Conservation (phyloP, 1,284 basidiomycete genomes). For the Fomitopsis palustris region DNA sequence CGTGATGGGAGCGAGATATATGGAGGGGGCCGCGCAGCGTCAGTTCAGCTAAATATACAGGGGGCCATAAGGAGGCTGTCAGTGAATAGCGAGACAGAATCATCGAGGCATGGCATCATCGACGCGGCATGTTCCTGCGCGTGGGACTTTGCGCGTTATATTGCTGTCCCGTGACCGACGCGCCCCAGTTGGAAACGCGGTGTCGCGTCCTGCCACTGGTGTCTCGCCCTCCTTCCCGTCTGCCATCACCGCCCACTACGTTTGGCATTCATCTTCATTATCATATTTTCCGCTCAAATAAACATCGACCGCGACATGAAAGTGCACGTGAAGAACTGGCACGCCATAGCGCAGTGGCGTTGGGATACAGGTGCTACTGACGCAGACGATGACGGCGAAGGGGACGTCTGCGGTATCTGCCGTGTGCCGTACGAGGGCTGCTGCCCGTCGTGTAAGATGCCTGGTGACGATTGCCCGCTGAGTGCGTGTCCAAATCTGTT, state of each 20-base stretch:
- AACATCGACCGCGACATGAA: slow-evolving; percentile 49
- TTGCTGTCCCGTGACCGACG: background rate
- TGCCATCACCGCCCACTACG: background rate
- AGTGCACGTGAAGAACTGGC: slow-evolving; percentile 77
- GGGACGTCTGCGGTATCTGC: slow-evolving; percentile 93
- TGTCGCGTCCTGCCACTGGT: slow-evolving; percentile 17
- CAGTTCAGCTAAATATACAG: background rate
- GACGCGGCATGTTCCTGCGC: background rate
- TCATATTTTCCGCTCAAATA: background rate
- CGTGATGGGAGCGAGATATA: background rate
- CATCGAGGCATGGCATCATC: background rate
- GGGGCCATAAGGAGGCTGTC: background rate
- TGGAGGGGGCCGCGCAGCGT: background rate
- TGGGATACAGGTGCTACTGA: slow-evolving; percentile 66
- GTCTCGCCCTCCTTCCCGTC: background rate
- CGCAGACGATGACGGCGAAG: slow-evolving; percentile 36
- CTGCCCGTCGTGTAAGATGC: slow-evolving; percentile 91
- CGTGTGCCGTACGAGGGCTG: slow-evolving; percentile 88
- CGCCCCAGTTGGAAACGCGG: slow-evolving; percentile 4
- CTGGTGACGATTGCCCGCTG: slow-evolving; percentile 94
- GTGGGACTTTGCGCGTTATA: background rate
- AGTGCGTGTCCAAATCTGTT: slow-evolving; percentile 52
- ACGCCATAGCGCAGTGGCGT: slow-evolving; percentile 83
- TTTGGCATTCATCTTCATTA: background rate
- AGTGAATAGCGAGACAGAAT: too few species aligned